Base-by-base conservation (phyloP, 1,284 basidiomycete species). In the Ustilago xerochloae region DNA sequence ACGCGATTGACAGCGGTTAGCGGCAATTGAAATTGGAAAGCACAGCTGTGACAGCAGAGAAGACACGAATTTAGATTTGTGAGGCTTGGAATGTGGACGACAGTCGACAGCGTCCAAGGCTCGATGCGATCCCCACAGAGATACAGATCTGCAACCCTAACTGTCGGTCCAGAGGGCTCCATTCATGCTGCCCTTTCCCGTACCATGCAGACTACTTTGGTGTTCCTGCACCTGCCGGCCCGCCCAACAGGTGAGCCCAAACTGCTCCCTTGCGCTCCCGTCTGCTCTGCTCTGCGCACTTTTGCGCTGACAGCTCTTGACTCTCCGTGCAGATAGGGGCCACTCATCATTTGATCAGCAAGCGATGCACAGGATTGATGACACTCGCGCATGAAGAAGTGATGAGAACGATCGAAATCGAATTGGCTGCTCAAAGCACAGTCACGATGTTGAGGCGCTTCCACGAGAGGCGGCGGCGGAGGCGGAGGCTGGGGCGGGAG, bases 81-180 rank as follows among this genome's bases (percentile, higher is more conserved):
- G 51, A 47, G 59, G 65, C 65, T 68, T 68, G 66, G 60, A 63
- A 69, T 69, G 60, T 63, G 43, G 16, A 24, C 24, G 16, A 62
- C 64, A 39, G 24, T 32, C 6, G 18, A 6, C 30, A 38, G 24
- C 9, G 20, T 33, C 35, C 7, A 38, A 20, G 15, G 18, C n/a
- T 43, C 41, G 18, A 22, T 43, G 7, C 45, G 28, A 35, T 45
- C 52, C 22, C 41, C 28, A 24, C 52, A n/a, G n/a, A n/a, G n/a
- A n/a, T n/a, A n/a, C n/a, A n/a, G n/a, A 41, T 15, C n/a, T 41
- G 38, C 43, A 28, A 29, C 24, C 22, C 43, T 46, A 26, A 46
- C 45, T 18, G 45, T 20, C 43, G 41, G 41, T 22, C 41, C 41
- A 38, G 20, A 16, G 15, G 4, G 9, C 10, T 33, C 7, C 35